Evolutionary conservation across 345 rosid species (phyloP).

Genomic region (Bruguiera gymnorhiza): DNA sequence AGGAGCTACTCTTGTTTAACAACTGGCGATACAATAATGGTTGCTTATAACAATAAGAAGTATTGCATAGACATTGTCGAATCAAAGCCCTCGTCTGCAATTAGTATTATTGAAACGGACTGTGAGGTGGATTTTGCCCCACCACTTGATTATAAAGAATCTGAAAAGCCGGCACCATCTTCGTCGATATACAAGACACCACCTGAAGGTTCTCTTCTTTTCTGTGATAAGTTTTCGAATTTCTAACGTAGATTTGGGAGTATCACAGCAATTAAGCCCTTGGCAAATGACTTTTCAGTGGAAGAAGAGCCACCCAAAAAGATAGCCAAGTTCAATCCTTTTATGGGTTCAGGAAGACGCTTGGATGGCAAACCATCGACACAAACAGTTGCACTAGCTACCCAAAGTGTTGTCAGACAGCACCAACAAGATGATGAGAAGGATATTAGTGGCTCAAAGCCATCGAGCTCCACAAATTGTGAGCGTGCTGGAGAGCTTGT

Average conservation of each 20-base stretch:
- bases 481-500: slow-evolving; percentile 46
- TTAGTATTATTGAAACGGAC: slow-evolving; percentile 69
- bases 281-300: slow-evolving; percentile 21
- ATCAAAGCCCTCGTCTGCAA: slow-evolving; percentile 56
- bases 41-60: slow-evolving; percentile 59
- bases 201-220: slow-evolving; percentile 38
- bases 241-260: neutral
- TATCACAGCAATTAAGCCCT: neutral
- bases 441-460: slow-evolving; percentile 22
- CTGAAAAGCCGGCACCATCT: slow-evolving; percentile 39
- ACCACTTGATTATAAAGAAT: slow-evolving; percentile 64
- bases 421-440: slow-evolving; percentile 21
- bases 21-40: slow-evolving; percentile 58
- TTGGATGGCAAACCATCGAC: slow-evolving; percentile 49
- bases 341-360: slow-evolving; percentile 54
- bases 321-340: slow-evolving; percentile 44
- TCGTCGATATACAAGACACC: slow-evolving; percentile 27
- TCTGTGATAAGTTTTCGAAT: neutral
- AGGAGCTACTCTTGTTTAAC: slow-evolving; percentile 75
- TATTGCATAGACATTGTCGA: slow-evolving; percentile 61
- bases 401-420: slow-evolving; percentile 10
- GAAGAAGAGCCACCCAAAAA: slow-evolving; percentile 43
- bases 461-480: slow-evolving; percentile 23
- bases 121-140: slow-evolving; percentile 72
- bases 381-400: slow-evolving; percentile 18